Conservation (phyloP, 2,329 filamentous ascomycete genomes). For the Cytospora piceae region DNA sequence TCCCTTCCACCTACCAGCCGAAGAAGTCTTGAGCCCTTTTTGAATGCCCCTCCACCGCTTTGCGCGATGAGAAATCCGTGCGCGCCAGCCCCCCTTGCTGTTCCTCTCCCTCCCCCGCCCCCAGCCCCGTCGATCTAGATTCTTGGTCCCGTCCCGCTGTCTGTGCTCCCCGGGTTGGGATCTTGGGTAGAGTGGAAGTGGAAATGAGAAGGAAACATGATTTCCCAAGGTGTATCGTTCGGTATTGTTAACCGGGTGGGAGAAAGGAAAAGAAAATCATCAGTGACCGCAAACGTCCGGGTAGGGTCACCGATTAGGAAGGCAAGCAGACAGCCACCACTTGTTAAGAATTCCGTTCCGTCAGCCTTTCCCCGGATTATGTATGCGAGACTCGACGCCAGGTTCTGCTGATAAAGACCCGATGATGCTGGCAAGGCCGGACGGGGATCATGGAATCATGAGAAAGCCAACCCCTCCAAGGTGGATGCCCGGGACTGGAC, state of each 20-base stretch:
- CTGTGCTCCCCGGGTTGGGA: background rate
- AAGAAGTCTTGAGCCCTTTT: background rate
- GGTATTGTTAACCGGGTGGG: too few relatives aligned
- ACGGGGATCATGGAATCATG: background rate
- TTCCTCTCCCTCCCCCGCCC: background rate
- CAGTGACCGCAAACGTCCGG: background rate
- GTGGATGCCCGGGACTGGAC: conserved; percentile 10
- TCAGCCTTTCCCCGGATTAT: background rate
- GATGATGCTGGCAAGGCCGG: background rate
- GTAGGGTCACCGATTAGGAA: background rate
- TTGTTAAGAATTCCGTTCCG: background rate
- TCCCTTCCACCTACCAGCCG: background rate
- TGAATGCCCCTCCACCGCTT: background rate
- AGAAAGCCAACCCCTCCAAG: conserved; percentile 13
- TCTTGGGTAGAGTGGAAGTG: too few relatives aligned
- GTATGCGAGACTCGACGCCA: background rate
- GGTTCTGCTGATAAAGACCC: background rate
- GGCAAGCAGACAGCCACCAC: background rate
- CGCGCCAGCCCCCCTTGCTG: background rate
- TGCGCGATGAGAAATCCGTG: background rate
- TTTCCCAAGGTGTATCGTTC: too few relatives aligned
- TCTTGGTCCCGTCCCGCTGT: background rate
- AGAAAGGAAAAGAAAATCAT: background rate
- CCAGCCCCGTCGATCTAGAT: background rate
- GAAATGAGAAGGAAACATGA: too few relatives aligned